Evolutionary conservation across 352 stramenopile species (phyloP).

Genomic region (Pythium periplocum): DNA sequence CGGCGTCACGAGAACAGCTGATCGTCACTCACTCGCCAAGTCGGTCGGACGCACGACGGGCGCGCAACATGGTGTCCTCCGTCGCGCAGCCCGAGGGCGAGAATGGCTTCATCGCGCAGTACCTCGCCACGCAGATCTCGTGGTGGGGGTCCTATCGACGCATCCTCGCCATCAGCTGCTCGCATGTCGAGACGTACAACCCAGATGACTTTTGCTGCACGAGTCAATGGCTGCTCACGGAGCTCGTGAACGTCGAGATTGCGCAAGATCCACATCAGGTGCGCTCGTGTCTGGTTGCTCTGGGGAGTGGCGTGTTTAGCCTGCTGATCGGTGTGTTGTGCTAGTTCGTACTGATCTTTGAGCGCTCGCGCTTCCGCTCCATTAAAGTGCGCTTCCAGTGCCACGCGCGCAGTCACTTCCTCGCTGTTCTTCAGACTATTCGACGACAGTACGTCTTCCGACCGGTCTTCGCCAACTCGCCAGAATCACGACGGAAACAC

Average conservation of each 20-base stretch:
- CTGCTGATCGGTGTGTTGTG: slow-evolving; percentile 1
- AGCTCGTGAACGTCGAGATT: slow-evolving; percentile 53
- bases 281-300: neutral
- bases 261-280: slow-evolving; percentile 29
- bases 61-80: neutral
- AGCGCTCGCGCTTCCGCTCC: slow-evolving; percentile 57
- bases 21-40: too few species aligned
- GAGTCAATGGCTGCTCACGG: slow-evolving; percentile 57
- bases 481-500: slow-evolving; percentile 19
- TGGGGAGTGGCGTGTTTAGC: neutral
- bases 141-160: slow-evolving; percentile 63
- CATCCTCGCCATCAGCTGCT: slow-evolving; percentile 47
- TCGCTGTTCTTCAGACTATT: slow-evolving; percentile 45
- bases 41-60: too few species aligned
- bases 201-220: slow-evolving; percentile 65
- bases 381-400: slow-evolving; percentile 54
- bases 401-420: slow-evolving; percentile 41
- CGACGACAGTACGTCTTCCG: slow-evolving; percentile 36
- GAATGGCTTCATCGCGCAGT: slow-evolving; percentile 53
- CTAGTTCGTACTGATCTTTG: slow-evolving; percentile 54
- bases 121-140: slow-evolving; percentile 57
- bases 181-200: slow-evolving; percentile 57
- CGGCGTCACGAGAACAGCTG: too few species aligned
- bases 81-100: slow-evolving; percentile 1
- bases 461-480: slow-evolving; percentile 29